phyloP scores from a whole-genome alignment of 768 basidiomycete genomes.

The Boletus fagicola region DNA sequence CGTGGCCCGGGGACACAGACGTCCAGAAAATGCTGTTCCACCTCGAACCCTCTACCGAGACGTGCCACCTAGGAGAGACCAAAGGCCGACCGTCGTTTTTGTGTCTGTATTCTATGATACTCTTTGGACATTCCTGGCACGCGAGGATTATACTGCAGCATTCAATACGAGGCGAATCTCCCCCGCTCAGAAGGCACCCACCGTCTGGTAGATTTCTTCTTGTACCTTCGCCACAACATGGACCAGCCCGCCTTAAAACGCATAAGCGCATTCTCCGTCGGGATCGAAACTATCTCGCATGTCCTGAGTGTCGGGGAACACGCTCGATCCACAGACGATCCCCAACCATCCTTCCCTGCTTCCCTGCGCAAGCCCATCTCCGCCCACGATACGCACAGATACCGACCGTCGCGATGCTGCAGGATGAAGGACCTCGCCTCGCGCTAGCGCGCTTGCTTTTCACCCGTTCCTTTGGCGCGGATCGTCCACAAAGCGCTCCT shows the following conservation, averaged over 20 bases:
- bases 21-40: slow-evolving; percentile 25
- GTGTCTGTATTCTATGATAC: no score
- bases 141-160: no score
- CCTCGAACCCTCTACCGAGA: slow-evolving; percentile 46
- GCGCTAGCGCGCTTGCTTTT: slow-evolving; percentile 11
- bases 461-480: slow-evolving; percentile 22
- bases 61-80: slow-evolving; percentile 29
- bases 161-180: background rate
- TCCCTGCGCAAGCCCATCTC: background rate
- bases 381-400: background rate
- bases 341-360: background rate
- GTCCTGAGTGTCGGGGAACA: slow-evolving; percentile 21
- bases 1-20: slow-evolving; percentile 25
- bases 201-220: slow-evolving; percentile 26
- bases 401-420: slow-evolving; percentile 12
- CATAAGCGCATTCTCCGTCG: slow-evolving; percentile 7
- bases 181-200: slow-evolving; percentile 1
- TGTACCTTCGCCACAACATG: background rate
- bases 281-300: slow-evolving; percentile 17
- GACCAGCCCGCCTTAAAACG: background rate
- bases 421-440: slow-evolving; percentile 1
- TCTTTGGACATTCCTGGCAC: no score
- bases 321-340: background rate
- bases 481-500: slow-evolving; percentile 21
- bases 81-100: background rate